These are phyloP conservation scores for Rhizopogon vinicolor DNA, from an alignment of 768 basidiomycete genomes.

Conservation along the genomic window DNA sequence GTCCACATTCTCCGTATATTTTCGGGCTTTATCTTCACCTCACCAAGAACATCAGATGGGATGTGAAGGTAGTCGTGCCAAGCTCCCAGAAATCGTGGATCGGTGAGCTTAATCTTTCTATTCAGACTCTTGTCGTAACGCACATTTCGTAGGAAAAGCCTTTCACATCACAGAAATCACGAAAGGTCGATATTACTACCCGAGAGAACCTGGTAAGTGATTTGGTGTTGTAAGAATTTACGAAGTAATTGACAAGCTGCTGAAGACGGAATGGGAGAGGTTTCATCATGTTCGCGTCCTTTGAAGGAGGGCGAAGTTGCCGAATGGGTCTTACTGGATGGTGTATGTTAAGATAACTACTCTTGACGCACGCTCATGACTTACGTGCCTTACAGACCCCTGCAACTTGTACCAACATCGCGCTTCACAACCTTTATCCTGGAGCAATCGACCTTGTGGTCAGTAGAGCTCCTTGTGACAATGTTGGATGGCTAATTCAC, in stretches of 20 bases:
- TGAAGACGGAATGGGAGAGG: constrained; percentile 67
- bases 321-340: constrained; percentile 91
- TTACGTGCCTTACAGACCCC: constrained; percentile 54
- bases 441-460: constrained; percentile 89
- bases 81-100: constrained; percentile 88
- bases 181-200: constrained; percentile 74
- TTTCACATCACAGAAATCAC: constrained; percentile 75
- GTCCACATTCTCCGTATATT: constrained; percentile 68
- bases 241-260: not conserved
- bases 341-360: constrained; percentile 41
- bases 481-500: not conserved
- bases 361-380: not conserved
- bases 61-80: constrained; percentile 77
- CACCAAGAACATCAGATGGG: constrained; percentile 58
- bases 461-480: constrained; percentile 18
- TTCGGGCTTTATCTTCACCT: constrained; percentile 66
- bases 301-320: constrained; percentile 71
- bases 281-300: constrained; percentile 53
- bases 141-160: constrained; percentile 55
- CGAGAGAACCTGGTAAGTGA: constrained; percentile 45
- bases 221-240: not conserved
- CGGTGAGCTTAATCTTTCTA: constrained; percentile 37
- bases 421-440: constrained; percentile 82
- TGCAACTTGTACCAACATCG: constrained; percentile 89
- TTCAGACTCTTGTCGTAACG: not conserved